phyloP scores from a whole-genome alignment of 2,329 filamentous ascomycete species.

The Scytalidium lignicola region DNA sequence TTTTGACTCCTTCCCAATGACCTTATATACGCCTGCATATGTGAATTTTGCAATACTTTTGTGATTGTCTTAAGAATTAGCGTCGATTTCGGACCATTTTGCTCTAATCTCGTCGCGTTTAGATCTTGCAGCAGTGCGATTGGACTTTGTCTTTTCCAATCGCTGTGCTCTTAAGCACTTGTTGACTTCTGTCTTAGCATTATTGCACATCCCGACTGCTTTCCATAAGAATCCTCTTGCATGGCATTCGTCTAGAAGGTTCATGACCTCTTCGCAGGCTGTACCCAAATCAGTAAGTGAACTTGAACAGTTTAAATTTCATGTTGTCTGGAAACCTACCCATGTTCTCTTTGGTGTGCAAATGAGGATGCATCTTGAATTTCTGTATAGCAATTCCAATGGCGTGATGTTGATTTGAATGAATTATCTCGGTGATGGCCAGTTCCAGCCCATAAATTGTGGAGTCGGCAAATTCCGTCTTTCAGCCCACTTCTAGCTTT shows the following conservation, averaged over 20 bases:
- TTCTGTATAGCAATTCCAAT: not conserved
- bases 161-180: conserved; percentile 79
- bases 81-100: conserved; percentile 74
- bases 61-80: conserved; percentile 48
- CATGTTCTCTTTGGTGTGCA: conserved; percentile 87
- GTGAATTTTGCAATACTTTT: no score
- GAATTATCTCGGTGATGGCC: not conserved
- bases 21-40: not conserved
- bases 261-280: conserved; percentile 96
- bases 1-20: not conserved
- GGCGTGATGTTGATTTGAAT: not conserved
- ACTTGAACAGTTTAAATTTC: no score
- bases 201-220: conserved; percentile 83
- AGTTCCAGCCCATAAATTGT: not conserved
- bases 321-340: conserved; percentile 47
- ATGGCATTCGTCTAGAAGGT: conserved; percentile 91
- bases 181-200: conserved; percentile 77
- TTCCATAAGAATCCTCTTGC: conserved; percentile 89
- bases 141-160: conserved; percentile 69
- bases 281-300: conserved; percentile 3
- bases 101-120: conserved; percentile 71
- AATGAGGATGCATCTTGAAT: conserved; percentile 85
- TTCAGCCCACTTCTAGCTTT: conserved; percentile 8
- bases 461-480: conserved; percentile 9
- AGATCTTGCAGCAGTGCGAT: conserved; percentile 64